A percentile compares a stretch with the other conserved stretches of the same genome.
Conservation (phyloP, 306 rosid species). For the Medicago arabica region DNA sequence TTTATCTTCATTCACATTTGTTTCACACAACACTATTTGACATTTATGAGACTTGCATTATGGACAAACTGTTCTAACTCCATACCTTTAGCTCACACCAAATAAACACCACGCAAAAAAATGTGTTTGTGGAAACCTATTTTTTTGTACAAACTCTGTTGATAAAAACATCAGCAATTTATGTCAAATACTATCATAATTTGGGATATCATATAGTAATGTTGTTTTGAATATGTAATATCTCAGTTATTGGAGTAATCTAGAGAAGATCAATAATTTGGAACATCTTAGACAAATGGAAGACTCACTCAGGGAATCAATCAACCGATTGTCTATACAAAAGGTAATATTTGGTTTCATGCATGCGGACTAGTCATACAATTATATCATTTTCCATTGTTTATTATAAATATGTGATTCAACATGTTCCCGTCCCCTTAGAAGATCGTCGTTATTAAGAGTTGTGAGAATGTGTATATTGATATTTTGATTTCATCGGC, state of each 20-base stretch:
- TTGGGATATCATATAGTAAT: slow-evolving; percentile 29
- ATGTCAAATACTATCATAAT: slow-evolving; percentile 1
- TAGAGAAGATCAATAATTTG: slow-evolving; percentile 60
- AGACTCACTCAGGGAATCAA: slow-evolving; percentile 63
- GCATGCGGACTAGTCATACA: slow-evolving; percentile 7
- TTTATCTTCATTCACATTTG: background rate
- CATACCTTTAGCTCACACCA: background rate
- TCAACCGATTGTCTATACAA: slow-evolving; percentile 51
- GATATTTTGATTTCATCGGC: slow-evolving; percentile 35
- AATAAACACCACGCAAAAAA: background rate
- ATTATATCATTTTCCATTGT: slow-evolving; percentile 28
- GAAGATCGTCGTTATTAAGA: slow-evolving; percentile 7
- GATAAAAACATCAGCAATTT: background rate
- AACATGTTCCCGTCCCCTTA: background rate
- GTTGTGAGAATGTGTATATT: slow-evolving; percentile 12
- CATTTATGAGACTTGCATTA: slow-evolving; percentile 4
- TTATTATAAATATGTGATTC: background rate
- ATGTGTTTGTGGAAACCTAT: background rate
- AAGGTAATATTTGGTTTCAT: slow-evolving; percentile 57
- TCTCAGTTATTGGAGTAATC: slow-evolving; percentile 71
- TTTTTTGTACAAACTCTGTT: background rate
- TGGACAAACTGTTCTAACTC: background rate
- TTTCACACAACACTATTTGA: background rate
- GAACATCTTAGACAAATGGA: slow-evolving; percentile 79
- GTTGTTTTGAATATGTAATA: slow-evolving; percentile 38